Conservation (phyloP, 148 eudicot species). For the Suaeda aralocaspica region DNA sequence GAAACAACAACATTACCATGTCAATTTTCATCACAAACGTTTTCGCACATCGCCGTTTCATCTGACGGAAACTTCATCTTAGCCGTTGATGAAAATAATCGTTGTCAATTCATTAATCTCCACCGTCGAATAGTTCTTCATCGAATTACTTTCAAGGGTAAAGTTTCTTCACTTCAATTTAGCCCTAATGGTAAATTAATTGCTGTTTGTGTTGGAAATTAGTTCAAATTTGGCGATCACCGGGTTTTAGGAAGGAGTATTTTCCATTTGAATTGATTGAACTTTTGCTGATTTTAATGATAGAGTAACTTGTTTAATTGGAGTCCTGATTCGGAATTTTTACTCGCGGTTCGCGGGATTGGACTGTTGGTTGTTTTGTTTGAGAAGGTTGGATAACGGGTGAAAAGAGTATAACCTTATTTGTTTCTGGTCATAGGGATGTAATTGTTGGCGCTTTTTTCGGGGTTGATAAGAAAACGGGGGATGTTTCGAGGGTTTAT, state of each 20-base stretch:
- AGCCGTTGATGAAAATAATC: constrained; percentile 68
- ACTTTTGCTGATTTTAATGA: constrained; percentile 84
- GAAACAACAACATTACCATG: constrained; percentile 68
- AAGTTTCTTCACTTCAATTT: constrained; percentile 49
- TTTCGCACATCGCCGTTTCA: constrained; percentile 68
- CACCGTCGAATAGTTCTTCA: constrained; percentile 72
- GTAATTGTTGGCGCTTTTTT: constrained; percentile 63
- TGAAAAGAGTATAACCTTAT: constrained; percentile 41
- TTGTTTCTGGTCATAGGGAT: constrained; percentile 84
- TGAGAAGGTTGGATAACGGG: constrained; percentile 37
- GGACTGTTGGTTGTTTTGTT: constrained; percentile 71
- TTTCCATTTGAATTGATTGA: constrained; percentile 72
- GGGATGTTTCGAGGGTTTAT: constrained; percentile 47
- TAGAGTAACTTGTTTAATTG: constrained; percentile 67
- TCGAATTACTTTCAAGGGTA: constrained; percentile 68
- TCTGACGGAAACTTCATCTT: constrained; percentile 73
- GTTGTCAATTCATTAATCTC: constrained; percentile 72
- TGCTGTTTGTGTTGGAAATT: constrained; percentile 74
- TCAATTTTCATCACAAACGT: constrained; percentile 69
- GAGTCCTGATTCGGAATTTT: constrained; percentile 57
- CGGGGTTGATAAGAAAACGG: constrained; percentile 60
- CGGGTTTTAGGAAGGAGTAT: constrained; percentile 79
- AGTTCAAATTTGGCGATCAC: constrained; percentile 82
- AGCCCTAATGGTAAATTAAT: constrained; percentile 70
- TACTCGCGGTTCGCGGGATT: constrained; percentile 82